Conservation (phyloP, 306 rosid species). For the Cucurbita argyrosperma region DNA sequence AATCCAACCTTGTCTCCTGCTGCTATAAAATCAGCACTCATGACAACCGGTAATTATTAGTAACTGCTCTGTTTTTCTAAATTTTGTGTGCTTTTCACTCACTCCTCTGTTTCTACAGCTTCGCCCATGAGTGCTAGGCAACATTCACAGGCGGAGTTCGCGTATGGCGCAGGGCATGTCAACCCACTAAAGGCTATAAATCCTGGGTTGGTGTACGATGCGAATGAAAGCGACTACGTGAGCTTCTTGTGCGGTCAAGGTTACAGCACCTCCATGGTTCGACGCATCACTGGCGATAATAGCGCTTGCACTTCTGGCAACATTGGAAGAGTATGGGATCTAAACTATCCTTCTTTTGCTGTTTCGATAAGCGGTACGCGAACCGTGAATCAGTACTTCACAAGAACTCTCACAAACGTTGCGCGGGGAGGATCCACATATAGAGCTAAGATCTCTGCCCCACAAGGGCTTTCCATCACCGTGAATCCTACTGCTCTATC, state of each 20-base stretch:
- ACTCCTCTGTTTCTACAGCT: slow-evolving; percentile 4
- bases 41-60: slow-evolving; percentile 11
- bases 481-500: neutral
- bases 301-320: slow-evolving; percentile 1
- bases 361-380: neutral
- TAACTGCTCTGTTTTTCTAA: too few relatives aligned
- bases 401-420: slow-evolving; percentile 23
- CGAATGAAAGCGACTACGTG: slow-evolving; percentile 11
- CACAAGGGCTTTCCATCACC: neutral
- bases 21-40: slow-evolving; percentile 29
- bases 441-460: neutral
- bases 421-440: neutral
- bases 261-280: neutral
- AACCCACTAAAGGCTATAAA: slow-evolving; percentile 12
- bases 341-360: slow-evolving; percentile 35
- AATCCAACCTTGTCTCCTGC: slow-evolving; percentile 25
- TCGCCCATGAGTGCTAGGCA: slow-evolving; percentile 9
- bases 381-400: neutral
- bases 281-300: slow-evolving; percentile 2
- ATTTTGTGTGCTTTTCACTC: too few relatives aligned
- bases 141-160: slow-evolving; percentile 21
- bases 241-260: slow-evolving; percentile 25
- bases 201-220: slow-evolving; percentile 32
- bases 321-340: neutral
- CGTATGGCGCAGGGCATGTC: slow-evolving; percentile 28